Base-by-base conservation (phyloP, 768 basidiomycete genomes). In the Sporobolomyces phaffii region DNA sequence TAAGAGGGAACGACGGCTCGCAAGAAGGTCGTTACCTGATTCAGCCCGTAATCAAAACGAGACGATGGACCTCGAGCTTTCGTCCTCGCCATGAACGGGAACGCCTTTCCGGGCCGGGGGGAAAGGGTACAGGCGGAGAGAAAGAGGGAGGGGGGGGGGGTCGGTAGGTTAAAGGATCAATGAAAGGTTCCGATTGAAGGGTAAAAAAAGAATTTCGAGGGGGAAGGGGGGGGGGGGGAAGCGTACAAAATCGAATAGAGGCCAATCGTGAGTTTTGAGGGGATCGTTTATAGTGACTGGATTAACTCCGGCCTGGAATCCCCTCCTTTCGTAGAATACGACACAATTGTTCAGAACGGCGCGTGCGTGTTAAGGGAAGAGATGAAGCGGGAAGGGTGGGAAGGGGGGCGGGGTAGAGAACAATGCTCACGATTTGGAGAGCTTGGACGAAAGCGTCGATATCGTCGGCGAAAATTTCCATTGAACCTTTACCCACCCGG, bases 381-480 rank as follows among this genome's bases (percentile, higher is more conserved):
- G 20, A 51, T 6, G 34, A 6, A 31, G 8, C 29, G 18, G 8
- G 56, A n/a, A 28, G 10, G 22, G 20, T 3, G n/a, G 1, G 26
- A n/a, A 33, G 29, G 20, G 15, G 34, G 10, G 26, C 24, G 17
- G 20, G 3, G 3, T 4, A 31, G 43, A 31, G 41, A 15, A 14
- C 4, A 41, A 29, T 13, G 8, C 53, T 31, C n/a, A 64, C 68
- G 24, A 40, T 29, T 14, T 34, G 20, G 2, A 69, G 45, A 0
- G 44, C 50, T 0, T 29, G 26, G 20, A 62, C 43, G 34, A 62
- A 47, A n/a, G 29, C 43, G 20, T 33, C 24, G 20, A 65, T 26
- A 28, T 70, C 69, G 51, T 70, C 64, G 3, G 26, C 29, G 17
- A 70, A 54, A 53, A 62, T 50, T 56, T 70, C 69, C 64, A 65